Base-by-base conservation (phyloP, 2,329 filamentous ascomycete species). In the Diaporthe amygdali region DNA sequence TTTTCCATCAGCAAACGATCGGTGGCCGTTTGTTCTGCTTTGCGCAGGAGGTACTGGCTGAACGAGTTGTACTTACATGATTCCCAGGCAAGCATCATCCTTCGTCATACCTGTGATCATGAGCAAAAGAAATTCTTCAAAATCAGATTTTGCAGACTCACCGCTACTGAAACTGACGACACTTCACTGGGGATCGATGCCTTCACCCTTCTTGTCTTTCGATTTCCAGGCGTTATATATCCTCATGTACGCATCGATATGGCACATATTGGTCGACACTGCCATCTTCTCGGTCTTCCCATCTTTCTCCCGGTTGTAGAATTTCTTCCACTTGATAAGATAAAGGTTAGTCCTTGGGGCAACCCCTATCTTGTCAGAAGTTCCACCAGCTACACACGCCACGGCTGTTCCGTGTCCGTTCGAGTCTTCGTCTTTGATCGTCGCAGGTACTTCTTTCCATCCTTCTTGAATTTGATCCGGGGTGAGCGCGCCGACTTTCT, bases 81-180 rank as follows among this genome's bases (percentile, higher is more conserved):
- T 12, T 27, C 17, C 8, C 25, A 49, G 2, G 4, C 25, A 12
- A 3, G 25, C 4, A 49, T 27, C 5, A 8, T 8, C 27, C 12
- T 12, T 34, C 4, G 15, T 10, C n/a, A n/a, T 12, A 55, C 32
- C 52, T 55, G 32, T 39, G 10, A 5, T 22, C 32, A 15, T 22
- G 52, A 44, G 34, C 5, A 34, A 17, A 22, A 59, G 5, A 5
- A 39, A 9, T 32, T 6, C 10, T 14, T 20, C 32, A 20, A 27
- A 41, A 5, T 14, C 25, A 27, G 51, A 44, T 39, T 47, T 14
- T 17, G 10, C 39, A 22, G 4, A 14, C 39, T 37, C 12, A 25
- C 52, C 22, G n/a, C 20, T 27, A 32, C 66, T 69, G 12, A 68
- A 5, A 30, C 59, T 68, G 52, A 68, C 49, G 20, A 68, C 66